These are phyloP conservation scores for Ophiostoma australiae DNA, from an alignment of 2,329 filamentous ascomycete genomes.

Conservation along the genomic window DNA sequence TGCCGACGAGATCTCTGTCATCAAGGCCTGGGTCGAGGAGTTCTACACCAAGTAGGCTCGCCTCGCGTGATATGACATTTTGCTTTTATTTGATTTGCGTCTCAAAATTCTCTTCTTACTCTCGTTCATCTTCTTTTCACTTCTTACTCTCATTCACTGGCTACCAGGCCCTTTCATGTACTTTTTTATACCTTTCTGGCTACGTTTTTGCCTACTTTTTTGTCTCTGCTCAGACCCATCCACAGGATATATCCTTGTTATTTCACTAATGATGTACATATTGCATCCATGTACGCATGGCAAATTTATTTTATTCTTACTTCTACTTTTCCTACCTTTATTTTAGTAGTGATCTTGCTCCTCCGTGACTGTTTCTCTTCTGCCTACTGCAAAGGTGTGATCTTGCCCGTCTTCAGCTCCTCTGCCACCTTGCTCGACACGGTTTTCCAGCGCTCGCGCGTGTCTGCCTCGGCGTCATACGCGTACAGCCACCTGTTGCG, in stretches of 20 bases:
- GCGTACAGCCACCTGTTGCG: constrained; percentile 45
- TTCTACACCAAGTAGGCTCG: constrained; percentile 13
- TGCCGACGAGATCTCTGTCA: constrained; percentile 46
- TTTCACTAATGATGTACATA: constrained; percentile 2
- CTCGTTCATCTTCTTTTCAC: background rate
- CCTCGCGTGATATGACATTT: background rate
- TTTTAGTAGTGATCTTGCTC: background rate
- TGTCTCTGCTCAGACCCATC: background rate
- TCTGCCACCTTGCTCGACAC: constrained; percentile 33
- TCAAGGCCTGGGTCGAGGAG: constrained; percentile 47
- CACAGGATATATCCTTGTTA: background rate
- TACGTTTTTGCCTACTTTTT: background rate
- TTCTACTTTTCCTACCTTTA: background rate
- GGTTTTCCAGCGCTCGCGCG: constrained; percentile 39
- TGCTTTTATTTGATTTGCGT: background rate
- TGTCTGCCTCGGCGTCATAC: constrained; percentile 44
- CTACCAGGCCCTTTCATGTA: background rate
- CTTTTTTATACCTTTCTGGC: background rate
- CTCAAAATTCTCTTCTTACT: background rate
- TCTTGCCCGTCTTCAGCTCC: background rate
- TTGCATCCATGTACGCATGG: constrained; percentile 13
- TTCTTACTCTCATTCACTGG: background rate
- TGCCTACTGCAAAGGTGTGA: background rate
- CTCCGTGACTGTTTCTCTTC: background rate
- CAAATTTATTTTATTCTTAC: background rate